Evolutionary conservation across 1,139 yeast genomes (phyloP), one percentile per base, ranked within the genome.

Genomic region (Nakaseomyces delphensis): DNA sequence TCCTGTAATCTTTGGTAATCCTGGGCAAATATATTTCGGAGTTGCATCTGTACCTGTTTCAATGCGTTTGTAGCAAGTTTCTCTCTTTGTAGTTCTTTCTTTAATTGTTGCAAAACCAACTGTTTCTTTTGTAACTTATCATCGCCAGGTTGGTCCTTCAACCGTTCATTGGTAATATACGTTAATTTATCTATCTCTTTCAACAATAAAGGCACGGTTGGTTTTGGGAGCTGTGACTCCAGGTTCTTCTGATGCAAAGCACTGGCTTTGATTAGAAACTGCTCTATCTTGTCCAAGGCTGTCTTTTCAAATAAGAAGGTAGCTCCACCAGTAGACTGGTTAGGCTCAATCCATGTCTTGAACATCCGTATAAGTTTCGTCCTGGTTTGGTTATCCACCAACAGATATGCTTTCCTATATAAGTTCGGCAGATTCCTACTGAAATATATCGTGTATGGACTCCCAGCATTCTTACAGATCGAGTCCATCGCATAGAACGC

Each of bases 391-490:
- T 86, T 95, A 54, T 79, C 81, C 32, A 84, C 91, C 45, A 82
- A 66, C 24, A 86, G 74, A 59, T 85, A 93, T 2, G 89, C 81
- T 49, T 77, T 80, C 20, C 85, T 78, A 62, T 82, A 91, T 2
- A 84, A 46, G 27, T 48, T 49, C 43, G 57, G 55, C 45, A 62
- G 48, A 46, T 61, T 59, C 43, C 59, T 57, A 43, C 62, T 66
- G 83, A 58, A 89, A 78, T 46, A 83, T 64, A 78, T 70, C 28
- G 87, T 84, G 60, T 89, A 91, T 1, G 97, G 96, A 47, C 79
- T 74, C 5, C 96, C 96, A 18, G 86, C 81, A 53, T 81, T 84
- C 63, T 91, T 91, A 64, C 94, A 83, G 38, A 91, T 83, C n/a
- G 96, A 87, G 62, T 91, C 98, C 45, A 91, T 66, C 40, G 89